Base-by-base conservation (phyloP, 1,284 basidiomycete genomes). In the Butyriboletus appendiculatus region DNA sequence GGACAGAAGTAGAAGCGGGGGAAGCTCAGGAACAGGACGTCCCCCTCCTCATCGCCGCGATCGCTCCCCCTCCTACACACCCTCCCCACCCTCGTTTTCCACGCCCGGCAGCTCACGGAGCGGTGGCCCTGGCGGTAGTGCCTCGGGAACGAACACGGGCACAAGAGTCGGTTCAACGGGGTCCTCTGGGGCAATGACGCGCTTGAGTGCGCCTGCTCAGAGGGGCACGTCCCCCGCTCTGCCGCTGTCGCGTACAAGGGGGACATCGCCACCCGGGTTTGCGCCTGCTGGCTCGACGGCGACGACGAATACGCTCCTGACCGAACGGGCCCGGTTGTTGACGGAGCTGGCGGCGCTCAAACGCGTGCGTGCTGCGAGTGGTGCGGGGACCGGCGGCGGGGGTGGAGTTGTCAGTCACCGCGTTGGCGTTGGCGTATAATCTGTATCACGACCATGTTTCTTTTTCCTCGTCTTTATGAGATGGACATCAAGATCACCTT, bases 341-440 rank as follows among this genome's bases (percentile, higher is more conserved):
- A 67, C 69, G 0, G 66, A 68, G 49, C 41, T 71, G 45, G 66
- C 69, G 0, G 64, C 65, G 8, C 55, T 70, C 11, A 68, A 68
- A 38, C 56, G 59, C 8, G 57, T 45, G 5, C 61, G 57, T n/a
- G 52, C 55, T 14, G 42, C 52, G 42, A 64, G 58, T 15, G 47
- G 46, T n/a, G 40, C 42, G 16, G 32, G 54, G 7, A n/a, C 16
- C n/a, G 1, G 4, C 5, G 30, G 30, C 6, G 28, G 24, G 46
- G 15, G 38, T 20, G 24, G 49, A 3, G 24, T 42, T 7, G 16
- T 34, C 11, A 5, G 48, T 24, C 50, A 20, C 5, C 38, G 56
- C 3, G 33, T 62, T 8, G 57, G 57, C 3, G 52, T 60, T 28
- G 59, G 57, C 18, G 48, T 60, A 24, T 45, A 45, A 46, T 48